A percentile compares a stretch with the other conserved stretches of the same genome.
Evolutionary conservation across 768 basidiomycete species (phyloP).

Genomic region (Phanerochaete sordida): DNA sequence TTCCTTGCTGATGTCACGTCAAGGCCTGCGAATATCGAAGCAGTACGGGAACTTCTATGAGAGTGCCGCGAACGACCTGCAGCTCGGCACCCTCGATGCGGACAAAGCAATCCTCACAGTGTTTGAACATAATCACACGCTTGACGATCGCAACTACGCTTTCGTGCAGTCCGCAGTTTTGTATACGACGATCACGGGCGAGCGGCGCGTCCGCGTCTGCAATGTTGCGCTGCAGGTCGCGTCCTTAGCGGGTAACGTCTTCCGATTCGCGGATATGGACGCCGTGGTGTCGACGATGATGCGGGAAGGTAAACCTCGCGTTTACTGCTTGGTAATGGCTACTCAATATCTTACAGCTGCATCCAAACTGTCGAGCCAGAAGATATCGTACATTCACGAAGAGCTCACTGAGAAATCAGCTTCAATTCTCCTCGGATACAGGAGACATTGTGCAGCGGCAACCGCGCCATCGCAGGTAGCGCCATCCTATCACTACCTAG

Average conservation of each 20-base stretch:
- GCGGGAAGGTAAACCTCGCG: slow-evolving; percentile 76
- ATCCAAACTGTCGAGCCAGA: slow-evolving; percentile 51
- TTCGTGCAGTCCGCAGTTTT: slow-evolving; percentile 85
- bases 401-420: slow-evolving; percentile 82
- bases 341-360: slow-evolving; percentile 52
- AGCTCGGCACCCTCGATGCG: slow-evolving; percentile 75
- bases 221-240: slow-evolving; percentile 85
- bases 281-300: slow-evolving; percentile 68
- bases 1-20: background rate
- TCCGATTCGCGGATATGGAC: slow-evolving; percentile 89
- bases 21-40: slow-evolving; percentile 63
- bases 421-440: slow-evolving; percentile 78
- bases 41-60: slow-evolving; percentile 74
- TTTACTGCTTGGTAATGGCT: background rate
- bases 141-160: slow-evolving; percentile 71
- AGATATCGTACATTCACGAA: slow-evolving; percentile 76
- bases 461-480: slow-evolving; percentile 74
- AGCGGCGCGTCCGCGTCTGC: slow-evolving; percentile 78
- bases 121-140: slow-evolving; percentile 65
- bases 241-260: slow-evolving; percentile 85
- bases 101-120: slow-evolving; percentile 75
- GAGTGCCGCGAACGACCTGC: slow-evolving; percentile 66
- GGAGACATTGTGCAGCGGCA: slow-evolving; percentile 82
- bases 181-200: slow-evolving; percentile 75
- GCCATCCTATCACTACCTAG: background rate